These are phyloP conservation scores for Paulownia fortunei DNA, from an alignment of 257 asterid species.

Conservation along the genomic window DNA sequence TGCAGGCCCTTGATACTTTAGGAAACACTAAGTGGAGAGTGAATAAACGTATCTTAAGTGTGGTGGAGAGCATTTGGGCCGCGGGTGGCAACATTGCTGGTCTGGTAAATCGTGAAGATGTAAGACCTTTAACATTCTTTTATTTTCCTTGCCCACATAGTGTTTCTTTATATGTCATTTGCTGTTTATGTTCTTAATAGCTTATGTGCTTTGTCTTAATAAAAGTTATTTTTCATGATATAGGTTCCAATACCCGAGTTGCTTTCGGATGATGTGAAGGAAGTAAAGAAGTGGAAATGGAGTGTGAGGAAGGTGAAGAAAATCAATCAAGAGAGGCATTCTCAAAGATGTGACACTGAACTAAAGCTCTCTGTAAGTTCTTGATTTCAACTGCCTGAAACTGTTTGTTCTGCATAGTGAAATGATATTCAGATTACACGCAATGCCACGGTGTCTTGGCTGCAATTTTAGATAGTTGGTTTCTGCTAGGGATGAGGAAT, in stretches of 20 bases:
- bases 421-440: conserved; percentile 12
- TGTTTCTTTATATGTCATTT: background rate
- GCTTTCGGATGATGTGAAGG: conserved; percentile 62
- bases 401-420: conserved; percentile 29
- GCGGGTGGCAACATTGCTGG: conserved; percentile 91
- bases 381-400: conserved; percentile 24
- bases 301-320: conserved; percentile 75
- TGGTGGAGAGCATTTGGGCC: conserved; percentile 93
- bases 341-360: conserved; percentile 90
- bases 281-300: conserved; percentile 85
- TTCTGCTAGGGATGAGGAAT: conserved; percentile 9
- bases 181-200: conserved; percentile 19
- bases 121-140: conserved; percentile 46
- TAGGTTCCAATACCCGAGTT: conserved; percentile 87
- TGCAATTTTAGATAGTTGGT: conserved; percentile 15
- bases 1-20: conserved; percentile 94
- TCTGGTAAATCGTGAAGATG: conserved; percentile 82
- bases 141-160: background rate
- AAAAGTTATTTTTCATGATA: conserved; percentile 30
- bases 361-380: conserved; percentile 86
- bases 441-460: background rate
- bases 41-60: conserved; percentile 71
- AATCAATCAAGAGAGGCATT: conserved; percentile 88
- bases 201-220: conserved; percentile 25
- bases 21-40: conserved; percentile 97